phyloP scores from a whole-genome alignment of 169 alveolate species.

The Condylostoma magnum region DNA sequence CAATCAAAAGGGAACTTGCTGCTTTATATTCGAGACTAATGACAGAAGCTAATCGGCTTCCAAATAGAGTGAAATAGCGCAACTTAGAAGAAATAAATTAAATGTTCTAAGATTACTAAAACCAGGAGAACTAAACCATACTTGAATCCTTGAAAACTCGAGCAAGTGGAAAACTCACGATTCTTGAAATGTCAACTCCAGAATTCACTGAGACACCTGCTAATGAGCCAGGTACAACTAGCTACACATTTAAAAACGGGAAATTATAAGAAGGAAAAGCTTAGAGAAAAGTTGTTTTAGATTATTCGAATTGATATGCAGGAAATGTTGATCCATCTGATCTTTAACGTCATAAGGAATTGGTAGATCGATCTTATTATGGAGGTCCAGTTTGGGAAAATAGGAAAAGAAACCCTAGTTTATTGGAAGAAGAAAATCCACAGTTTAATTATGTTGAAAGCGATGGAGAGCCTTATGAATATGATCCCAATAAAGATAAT shows the following conservation, averaged over 20 bases:
- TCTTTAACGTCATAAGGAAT: conserved; percentile 53
- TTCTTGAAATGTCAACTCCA: conserved; percentile 16
- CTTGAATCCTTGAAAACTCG: neutral
- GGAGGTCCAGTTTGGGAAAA: conserved; percentile 57
- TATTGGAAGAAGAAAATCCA: conserved; percentile 38
- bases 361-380: conserved; percentile 42
- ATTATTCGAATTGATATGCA: conserved; percentile 55
- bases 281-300: conserved; percentile 19
- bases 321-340: conserved; percentile 63
- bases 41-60: neutral
- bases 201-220: neutral
- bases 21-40: neutral
- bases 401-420: conserved; percentile 30
- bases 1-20: conserved; percentile 10
- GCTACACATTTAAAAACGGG: conserved; percentile 38
- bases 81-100: neutral
- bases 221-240: conserved; percentile 7
- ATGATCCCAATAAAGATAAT: too few species aligned
- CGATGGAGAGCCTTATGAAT: conserved; percentile 18
- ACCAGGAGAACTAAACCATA: neutral
- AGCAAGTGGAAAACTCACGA: conserved; percentile 8
- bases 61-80: neutral
- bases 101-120: conserved; percentile 8
- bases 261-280: conserved; percentile 40
- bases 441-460: neutral